These are phyloP conservation scores for Eragrostis nindensis DNA, from an alignment of 176 grass and related monocot species.

Conservation along the genomic window DNA sequence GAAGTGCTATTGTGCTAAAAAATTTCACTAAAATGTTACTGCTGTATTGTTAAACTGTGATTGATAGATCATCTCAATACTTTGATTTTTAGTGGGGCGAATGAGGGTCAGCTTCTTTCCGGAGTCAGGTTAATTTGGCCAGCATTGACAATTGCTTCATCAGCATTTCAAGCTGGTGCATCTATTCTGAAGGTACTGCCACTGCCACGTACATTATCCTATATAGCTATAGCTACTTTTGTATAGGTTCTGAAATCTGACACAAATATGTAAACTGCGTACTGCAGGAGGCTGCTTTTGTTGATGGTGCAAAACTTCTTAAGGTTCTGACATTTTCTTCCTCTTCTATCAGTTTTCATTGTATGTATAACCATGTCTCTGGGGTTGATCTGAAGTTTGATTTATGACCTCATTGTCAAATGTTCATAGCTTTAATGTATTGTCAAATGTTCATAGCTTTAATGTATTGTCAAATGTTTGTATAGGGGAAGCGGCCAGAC, in stretches of 20 bases:
- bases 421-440: background rate
- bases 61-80: background rate
- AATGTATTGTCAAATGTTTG: constrained; percentile 11
- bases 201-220: background rate
- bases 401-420: background rate
- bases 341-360: background rate
- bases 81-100: constrained; percentile 56
- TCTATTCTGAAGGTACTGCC: constrained; percentile 88
- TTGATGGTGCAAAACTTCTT: constrained; percentile 83
- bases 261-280: constrained; percentile 16
- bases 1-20: background rate
- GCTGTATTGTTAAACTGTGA: background rate
- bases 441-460: background rate
- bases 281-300: constrained; percentile 84
- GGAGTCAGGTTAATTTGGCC: constrained; percentile 78
- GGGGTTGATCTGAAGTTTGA: background rate
- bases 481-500: constrained; percentile 77
- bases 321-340: constrained; percentile 51
- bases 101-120: constrained; percentile 63
- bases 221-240: constrained; percentile 11
- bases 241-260: background rate
- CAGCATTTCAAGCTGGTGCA: constrained; percentile 89
- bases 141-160: constrained; percentile 70
- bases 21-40: background rate
- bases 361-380: background rate